Evolutionary conservation across 306 rosid species (phyloP), one percentile per base, ranked within the genome.

Genomic region (Lathyrus sativus): DNA sequence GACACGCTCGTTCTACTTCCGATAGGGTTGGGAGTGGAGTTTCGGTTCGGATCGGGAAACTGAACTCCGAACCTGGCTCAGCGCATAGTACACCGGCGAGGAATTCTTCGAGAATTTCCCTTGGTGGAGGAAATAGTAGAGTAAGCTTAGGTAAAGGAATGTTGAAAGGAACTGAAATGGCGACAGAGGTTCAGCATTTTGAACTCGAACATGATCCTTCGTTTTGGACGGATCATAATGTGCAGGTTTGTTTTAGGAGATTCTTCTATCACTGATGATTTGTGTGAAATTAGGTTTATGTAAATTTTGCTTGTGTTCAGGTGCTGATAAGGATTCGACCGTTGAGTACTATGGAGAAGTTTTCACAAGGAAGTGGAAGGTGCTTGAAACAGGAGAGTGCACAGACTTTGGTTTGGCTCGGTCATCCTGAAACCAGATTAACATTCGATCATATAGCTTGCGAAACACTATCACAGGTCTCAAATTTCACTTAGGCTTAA

Each of bases 341-440:
- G 0, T 67, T 90, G 84, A 89, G 84, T 80, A 71, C 33, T 15
- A 65, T 9, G 81, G 98, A 92, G 90, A 85, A 79, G 78, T 75
- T 79, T 71, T 81, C 87, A 42, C 93, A 83, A 85, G 96, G 93
- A 29, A 63, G 74, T 38, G 89, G 84, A n/a, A 76, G 85, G 67
- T 93, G 98, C 67, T 75, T 93, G 90, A 87, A 74, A 76, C 98
- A 90, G 84, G 97, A 93, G 53, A 85, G 83, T 50, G 86, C 85
- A 11, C 87, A 90, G 42, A 85, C 86, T 60, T 53, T 90, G 86
- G 82, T 86, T 9, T 93, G 96, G 98, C 86, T 80, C 55, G 98
- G 98, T 76, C 98, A 88, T 75, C 98, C 98, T 48, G 96, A 93
- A 76, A 86, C 90, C 57, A 80, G 97, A 75, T 93, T 93, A 73